Evolutionary conservation across 2,329 filamentous ascomycete genomes (phyloP).

Genomic region (Stylonectria norvegica): DNA sequence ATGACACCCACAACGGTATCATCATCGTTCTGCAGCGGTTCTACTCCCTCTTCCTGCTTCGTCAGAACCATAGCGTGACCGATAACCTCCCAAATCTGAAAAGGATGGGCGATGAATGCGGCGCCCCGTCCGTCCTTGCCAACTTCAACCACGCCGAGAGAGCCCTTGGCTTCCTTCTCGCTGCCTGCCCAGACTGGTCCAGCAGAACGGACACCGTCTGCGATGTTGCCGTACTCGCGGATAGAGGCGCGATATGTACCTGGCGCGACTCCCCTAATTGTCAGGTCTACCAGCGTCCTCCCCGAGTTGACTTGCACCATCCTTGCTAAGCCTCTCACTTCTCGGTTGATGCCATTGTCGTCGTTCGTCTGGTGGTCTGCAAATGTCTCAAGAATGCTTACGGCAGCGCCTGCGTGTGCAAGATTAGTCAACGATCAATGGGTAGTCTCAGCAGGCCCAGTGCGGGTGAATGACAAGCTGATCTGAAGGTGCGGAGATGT

Average conservation of each 20-base stretch:
- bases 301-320: conserved; percentile 86
- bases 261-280: conserved; percentile 74
- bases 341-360: conserved; percentile 40
- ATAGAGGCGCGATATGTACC: conserved; percentile 83
- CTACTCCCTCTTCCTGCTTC: conserved; percentile 50
- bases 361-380: conserved; percentile 53
- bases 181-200: conserved; percentile 74
- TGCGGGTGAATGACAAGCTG: no score
- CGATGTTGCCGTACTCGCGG: conserved; percentile 82
- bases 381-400: conserved; percentile 91
- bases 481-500: no score
- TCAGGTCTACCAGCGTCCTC: conserved; percentile 82
- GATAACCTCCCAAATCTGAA: conserved; percentile 95
- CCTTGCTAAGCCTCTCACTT: conserved; percentile 81
- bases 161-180: conserved; percentile 43
- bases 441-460: no score
- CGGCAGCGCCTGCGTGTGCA: conserved; percentile 78
- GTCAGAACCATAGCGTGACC: conserved; percentile 88
- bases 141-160: conserved; percentile 74
- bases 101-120: conserved; percentile 74
- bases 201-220: conserved; percentile 74
- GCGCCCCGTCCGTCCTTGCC: conserved; percentile 71
- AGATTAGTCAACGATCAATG: no score
- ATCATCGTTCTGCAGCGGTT: conserved; percentile 67
- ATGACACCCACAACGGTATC: conserved; percentile 91